Percentiles rank a stretch among this genome's conserved stretches.
Evolutionary conservation across 2,329 filamentous ascomycete genomes (phyloP).

Genomic region (Pezicula radicicola): DNA sequence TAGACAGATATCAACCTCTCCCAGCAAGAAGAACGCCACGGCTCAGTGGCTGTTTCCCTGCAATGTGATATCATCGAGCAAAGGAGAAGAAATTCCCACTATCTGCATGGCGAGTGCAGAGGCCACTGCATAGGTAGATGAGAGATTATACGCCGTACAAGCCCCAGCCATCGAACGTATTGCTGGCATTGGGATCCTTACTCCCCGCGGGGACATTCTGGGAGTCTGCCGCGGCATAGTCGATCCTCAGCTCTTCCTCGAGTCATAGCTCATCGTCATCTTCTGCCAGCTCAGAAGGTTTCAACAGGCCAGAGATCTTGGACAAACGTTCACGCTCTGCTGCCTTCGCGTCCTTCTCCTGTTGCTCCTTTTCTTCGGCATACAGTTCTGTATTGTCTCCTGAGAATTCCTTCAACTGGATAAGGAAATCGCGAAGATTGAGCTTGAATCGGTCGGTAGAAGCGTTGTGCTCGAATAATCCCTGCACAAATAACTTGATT

Average conservation of each 20-base stretch:
- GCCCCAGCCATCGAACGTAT: constrained; percentile 56
- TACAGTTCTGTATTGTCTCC: constrained; percentile 94
- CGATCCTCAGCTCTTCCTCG: constrained; percentile 61
- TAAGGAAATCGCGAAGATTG: constrained; percentile 92
- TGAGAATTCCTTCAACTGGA: constrained; percentile 94
- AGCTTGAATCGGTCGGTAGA: constrained; percentile 94
- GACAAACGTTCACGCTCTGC: constrained; percentile 88
- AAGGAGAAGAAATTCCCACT: constrained; percentile 13
- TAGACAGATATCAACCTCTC: constrained; percentile 22
- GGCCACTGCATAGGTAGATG: neutral
- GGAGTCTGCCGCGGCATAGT: constrained; percentile 35
- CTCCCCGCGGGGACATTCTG: constrained; percentile 6
- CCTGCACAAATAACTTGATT: constrained; percentile 86
- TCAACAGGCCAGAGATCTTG: constrained; percentile 93
- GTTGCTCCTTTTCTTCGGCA: constrained; percentile 91
- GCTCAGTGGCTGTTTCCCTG: constrained; percentile 7
- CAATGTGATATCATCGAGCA: constrained; percentile 17
- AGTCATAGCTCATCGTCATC: constrained; percentile 90
- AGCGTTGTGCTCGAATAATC: constrained; percentile 82
- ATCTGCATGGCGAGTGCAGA: constrained; percentile 19
- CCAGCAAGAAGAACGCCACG: constrained; percentile 19
- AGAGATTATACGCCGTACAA: constrained; percentile 55
- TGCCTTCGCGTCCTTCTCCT: constrained; percentile 78
- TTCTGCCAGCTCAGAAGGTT: constrained; percentile 92
- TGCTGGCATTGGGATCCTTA: constrained; percentile 12